Percentiles rank a stretch among this genome's conserved stretches.
Evolutionary conservation across 2,329 filamentous ascomycete genomes (phyloP).

Genomic region (Cladosporium velox): DNA sequence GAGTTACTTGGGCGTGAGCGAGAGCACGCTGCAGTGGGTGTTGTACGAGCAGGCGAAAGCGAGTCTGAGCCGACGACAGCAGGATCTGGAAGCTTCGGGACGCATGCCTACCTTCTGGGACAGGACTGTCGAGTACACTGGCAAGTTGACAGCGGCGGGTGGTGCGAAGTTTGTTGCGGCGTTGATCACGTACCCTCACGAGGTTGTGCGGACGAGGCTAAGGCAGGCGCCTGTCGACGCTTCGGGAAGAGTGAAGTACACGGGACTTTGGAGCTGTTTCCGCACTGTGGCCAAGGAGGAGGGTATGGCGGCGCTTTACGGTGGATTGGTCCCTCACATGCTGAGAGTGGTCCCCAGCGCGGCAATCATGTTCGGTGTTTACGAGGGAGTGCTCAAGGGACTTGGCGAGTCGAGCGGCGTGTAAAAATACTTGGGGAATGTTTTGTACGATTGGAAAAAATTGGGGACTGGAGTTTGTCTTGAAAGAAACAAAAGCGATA

Average conservation of each 20-base stretch:
- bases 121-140: slow-evolving; percentile 72
- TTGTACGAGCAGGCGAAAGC: slow-evolving; percentile 91
- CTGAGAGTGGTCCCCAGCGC: slow-evolving; percentile 88
- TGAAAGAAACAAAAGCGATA: not conserved
- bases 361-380: slow-evolving; percentile 96
- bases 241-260: slow-evolving; percentile 70
- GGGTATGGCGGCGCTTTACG: slow-evolving; percentile 81
- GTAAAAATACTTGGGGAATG: slow-evolving; percentile 23
- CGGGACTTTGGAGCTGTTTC: slow-evolving; percentile 85
- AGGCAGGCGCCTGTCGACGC: slow-evolving; percentile 72
- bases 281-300: slow-evolving; percentile 85
- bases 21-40: slow-evolving; percentile 91
- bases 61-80: slow-evolving; percentile 66
- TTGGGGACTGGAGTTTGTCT: too few relatives aligned
- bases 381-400: slow-evolving; percentile 52
- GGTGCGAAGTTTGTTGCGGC: slow-evolving; percentile 84
- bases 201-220: slow-evolving; percentile 82
- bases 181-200: slow-evolving; percentile 86
- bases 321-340: slow-evolving; percentile 87
- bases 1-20: slow-evolving; percentile 86
- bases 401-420: slow-evolving; percentile 49
- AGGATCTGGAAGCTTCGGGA: slow-evolving; percentile 56
- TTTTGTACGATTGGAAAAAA: not conserved
- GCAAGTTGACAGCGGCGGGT: slow-evolving; percentile 77
- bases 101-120: slow-evolving; percentile 71